Base-by-base conservation (phyloP, 768 basidiomycete genomes). In the Thelephora ganbajun region DNA sequence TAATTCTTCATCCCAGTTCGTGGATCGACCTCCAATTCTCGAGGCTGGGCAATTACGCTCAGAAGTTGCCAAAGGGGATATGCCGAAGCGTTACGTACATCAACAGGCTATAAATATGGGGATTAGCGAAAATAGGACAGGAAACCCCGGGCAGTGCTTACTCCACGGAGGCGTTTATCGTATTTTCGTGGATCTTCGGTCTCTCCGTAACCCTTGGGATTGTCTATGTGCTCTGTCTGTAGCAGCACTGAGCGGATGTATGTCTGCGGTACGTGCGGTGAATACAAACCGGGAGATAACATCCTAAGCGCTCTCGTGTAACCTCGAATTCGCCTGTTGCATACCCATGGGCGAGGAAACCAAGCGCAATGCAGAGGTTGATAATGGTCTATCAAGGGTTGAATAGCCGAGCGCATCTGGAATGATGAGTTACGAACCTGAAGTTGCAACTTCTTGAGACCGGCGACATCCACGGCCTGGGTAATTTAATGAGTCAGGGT, bases 1-100 rank as follows among this genome's bases (percentile, higher is more conserved):
- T 88, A 89, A 55, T 92, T 97, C 69, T 93, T 93, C 91, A 97
- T 93, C 2, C 91, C 93, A 0, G 84, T 87, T 12, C 71, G 66
- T 0, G 74, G 77, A 60, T 97, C 93, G 6, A 97, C 71, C 55
- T 92, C 83, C 0, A 94, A 69, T 57, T 97, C 93, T 33, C 72
- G 66, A 0, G 84, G 84, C 79, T 85, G 50, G 16, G 36, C 22
- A 14, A 34, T 34, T 35, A 41, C 39, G 14, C 1, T 41, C 12
- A 41, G 22, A 18, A 41, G 1, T 9, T 45, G 35, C 14, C 41
- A 11, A 12, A 45, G 11, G 42, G 11, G n/a, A n/a, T 11, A 46
- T 37, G 2, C 19, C 23, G 30, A 42, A n/a, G 35, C n/a, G 33
- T 35, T 50, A 48, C 54, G 45, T 57, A 82, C 82, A 57, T 92